Base-by-base conservation (phyloP, 768 basidiomycete species). In the Auriscalpium vulgare region DNA sequence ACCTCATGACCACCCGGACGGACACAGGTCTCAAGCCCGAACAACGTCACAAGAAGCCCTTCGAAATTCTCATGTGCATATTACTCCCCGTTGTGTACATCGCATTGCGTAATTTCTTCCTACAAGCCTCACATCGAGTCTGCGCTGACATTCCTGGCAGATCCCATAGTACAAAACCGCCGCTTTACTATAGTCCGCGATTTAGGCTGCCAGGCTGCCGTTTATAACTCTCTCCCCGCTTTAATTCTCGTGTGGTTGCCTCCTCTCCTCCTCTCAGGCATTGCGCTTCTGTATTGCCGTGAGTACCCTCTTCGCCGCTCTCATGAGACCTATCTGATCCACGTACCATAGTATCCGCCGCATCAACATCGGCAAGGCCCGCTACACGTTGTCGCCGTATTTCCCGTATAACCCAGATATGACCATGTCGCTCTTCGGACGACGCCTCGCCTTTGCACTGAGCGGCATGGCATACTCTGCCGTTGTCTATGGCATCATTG, bases 161-260 rank as follows among this genome's bases (percentile, higher is more conserved):
- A 62, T 40, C 44, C 61, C 11, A 54, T 57, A 37, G 56, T 62
- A 45, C 61, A 62, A 35, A 53, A 60, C 16, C 56, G 38, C 54
- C 61, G 61, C 10, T 62, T 62, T 37, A 48, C 51, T 37, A 51
- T 62, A 55, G 34, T 60, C 13, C 40, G 59, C 46, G 51, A 57
- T 48, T 23, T 60, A 21, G 61, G 61, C 59, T 62, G 61, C 54
- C 61, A 60, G 47, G 53, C 56, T 3, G 59, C 59, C 8, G 54
- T 62, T 29, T 49, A 60, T 23, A 36, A 57, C 53, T 62, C 56
- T 19, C 34, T 60, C 16, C 59, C 48, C n/a, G 56, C 51, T 10
- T 46, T 62, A 16, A 47, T 62, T 29, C 38, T 62, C 10, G 61
- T 61, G 17, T 62, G 61, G 61, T n/a, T 58, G 38, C 59, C 59